Evolutionary conservation across 2,329 filamentous ascomycete species (phyloP), one percentile per base, ranked within the genome.

Genomic region (Pseudogymnoascus sp.): DNA sequence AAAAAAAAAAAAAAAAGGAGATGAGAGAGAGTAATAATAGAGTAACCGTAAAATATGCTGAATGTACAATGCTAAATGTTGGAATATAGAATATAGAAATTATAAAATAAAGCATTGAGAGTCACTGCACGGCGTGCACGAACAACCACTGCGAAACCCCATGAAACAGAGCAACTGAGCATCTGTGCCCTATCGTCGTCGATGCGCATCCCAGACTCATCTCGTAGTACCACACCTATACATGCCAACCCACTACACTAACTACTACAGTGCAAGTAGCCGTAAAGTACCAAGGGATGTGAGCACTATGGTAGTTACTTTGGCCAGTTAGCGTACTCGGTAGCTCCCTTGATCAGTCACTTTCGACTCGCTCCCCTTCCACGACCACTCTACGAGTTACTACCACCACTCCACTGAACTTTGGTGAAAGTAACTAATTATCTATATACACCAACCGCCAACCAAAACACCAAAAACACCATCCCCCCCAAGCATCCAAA

Each of bases 321-420:
- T n/a, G n/a, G n/a, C 43, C 43, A 50, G 43, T 53, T 53, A 53
- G 43, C 43, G 43, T 53, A 33, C 25, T 53, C 43, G 43, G 43
- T 53, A 53, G 43, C 43, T 53, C 43, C 43, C 43, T 53, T 53
- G 43, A 53, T 53, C 43, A 53, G 30, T 53, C 43, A 53, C 43
- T 43, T 53, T 53, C 43, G n/a, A 53, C 25, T 53, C 43, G 43
- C 43, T 33, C 43, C 43, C 43, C 28, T 30, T 33, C 43, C 25
- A 30, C 5, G 18, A 53, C 43, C 43, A 30, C 43, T n/a, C n/a
- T n/a, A n/a, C n/a, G n/a, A n/a, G n/a, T n/a, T n/a, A n/a, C n/a
- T n/a, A n/a, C n/a, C n/a, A n/a, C n/a, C 43, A 53, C 22, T 22
- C 22, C 22, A 4, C 4, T 22, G 22, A 22, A 22, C 22, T 22